Base-by-base conservation (phyloP, 2,329 filamentous ascomycete species). In the Metarhizium rileyi region DNA sequence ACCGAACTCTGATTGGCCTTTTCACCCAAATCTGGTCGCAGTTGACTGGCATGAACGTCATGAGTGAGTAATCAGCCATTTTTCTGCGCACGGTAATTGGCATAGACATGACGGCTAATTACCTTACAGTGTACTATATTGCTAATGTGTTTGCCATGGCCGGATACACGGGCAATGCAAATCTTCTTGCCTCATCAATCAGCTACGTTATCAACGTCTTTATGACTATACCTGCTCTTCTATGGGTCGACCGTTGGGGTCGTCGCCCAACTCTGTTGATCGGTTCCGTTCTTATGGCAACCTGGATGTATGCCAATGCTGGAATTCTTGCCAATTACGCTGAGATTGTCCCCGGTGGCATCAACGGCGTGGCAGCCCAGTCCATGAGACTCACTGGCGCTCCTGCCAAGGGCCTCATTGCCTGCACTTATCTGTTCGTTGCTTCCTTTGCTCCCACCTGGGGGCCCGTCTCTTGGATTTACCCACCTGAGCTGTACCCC, bases 181-280 rank as follows among this genome's bases (percentile, higher is more conserved):
- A 74, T 35, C 64, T 80, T 9, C 68, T 78, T 44, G 76, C 76
- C 1, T 77, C 76, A 0, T 75, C 73, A 4, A 76, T 81, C 18
- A 73, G 77, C 56, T 80, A 80, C 54, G 74, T 90, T 57, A 87
- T 91, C 71, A 90, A 90, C 63, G 86, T 91, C 1, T 52, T 83
- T 47, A 87, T 88, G 81, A 91, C 87, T 0, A 63, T 90, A 3
- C 84, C 86, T 0, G 86, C 86, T 1, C 74, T 91, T 23, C 66
- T 90, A 50, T 90, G 73, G 70, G 77, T 90, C 58, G 87, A 93
- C 57, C 73, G 75, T 49, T 87, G 84, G 81, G 87, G 87, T 44
- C 86, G 87, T 55, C 83, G 83, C 43, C 77, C 80, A 50, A 72
- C 86, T 7, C 75, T 87, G 51, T 78, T 86, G 45, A 66, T 75